Percentiles rank a stretch among this genome's conserved stretches.
Evolutionary conservation across 2,329 filamentous ascomycete species (phyloP).

Genomic region (Fusarium haematococcum): DNA sequence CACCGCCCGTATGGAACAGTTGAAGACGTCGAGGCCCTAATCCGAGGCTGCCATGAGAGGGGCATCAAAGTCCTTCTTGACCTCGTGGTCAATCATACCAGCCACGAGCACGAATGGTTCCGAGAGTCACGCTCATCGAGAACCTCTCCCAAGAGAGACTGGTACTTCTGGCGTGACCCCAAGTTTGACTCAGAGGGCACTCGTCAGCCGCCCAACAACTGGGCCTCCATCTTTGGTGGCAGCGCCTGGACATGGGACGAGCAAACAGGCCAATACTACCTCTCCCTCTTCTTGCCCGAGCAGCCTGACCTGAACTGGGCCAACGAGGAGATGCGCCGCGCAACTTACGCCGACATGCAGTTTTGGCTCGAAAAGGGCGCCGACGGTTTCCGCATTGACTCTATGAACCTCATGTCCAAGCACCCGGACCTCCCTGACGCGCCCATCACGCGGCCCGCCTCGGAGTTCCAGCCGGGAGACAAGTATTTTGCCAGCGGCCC

Average conservation of each 20-base stretch:
- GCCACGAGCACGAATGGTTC: constrained; percentile 68
- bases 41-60: constrained; percentile 68
- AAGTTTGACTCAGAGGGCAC: constrained; percentile 61
- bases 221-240: constrained; percentile 60
- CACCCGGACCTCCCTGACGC: constrained; percentile 67
- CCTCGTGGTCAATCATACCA: constrained; percentile 79
- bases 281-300: constrained; percentile 73
- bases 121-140: constrained; percentile 63
- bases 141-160: constrained; percentile 66
- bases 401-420: constrained; percentile 71
- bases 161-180: constrained; percentile 73
- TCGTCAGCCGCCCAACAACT: constrained; percentile 69
- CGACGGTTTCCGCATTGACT: constrained; percentile 75
- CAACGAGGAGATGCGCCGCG: constrained; percentile 71
- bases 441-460: constrained; percentile 52
- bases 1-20: constrained; percentile 75
- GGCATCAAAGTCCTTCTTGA: constrained; percentile 78
- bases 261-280: constrained; percentile 63
- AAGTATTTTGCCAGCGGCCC: constrained; percentile 66
- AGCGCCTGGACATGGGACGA: constrained; percentile 67
- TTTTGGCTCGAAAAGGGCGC: constrained; percentile 81
- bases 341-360: constrained; percentile 73
- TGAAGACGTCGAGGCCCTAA: constrained; percentile 72
- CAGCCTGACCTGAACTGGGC: constrained; percentile 87
- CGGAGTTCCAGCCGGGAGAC: constrained; percentile 51